Evolutionary conservation across 1,139 yeast species (phyloP).

Genomic region (Saccharomyces hybrid): DNA sequence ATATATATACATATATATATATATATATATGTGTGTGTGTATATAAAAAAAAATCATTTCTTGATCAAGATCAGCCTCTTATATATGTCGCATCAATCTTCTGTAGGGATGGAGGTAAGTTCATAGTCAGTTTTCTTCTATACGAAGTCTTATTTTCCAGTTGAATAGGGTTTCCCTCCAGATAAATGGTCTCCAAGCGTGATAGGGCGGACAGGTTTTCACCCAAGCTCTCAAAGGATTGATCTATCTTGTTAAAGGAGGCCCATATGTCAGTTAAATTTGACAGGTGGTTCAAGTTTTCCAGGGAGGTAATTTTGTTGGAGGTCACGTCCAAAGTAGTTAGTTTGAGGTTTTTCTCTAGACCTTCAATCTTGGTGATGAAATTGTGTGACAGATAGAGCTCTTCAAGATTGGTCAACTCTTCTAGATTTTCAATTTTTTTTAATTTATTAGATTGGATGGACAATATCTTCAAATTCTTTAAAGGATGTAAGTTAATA

Average conservation of each 20-base stretch:
- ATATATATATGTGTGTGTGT: constrained; percentile 1
- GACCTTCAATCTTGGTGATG: constrained; percentile 64
- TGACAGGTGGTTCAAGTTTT: constrained; percentile 56
- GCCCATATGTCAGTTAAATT: constrained; percentile 91
- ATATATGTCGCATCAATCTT: constrained; percentile 91
- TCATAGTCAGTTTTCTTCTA: constrained; percentile 69
- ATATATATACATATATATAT: not conserved
- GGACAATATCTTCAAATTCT: constrained; percentile 66
- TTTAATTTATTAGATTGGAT: constrained; percentile 82
- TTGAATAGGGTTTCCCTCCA: constrained; percentile 94
- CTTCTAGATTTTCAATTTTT: constrained; percentile 75
- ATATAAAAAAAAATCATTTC: not conserved
- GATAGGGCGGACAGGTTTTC: constrained; percentile 56
- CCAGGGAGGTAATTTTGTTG: constrained; percentile 56
- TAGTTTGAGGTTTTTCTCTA: constrained; percentile 62
- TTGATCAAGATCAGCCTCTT: constrained; percentile 19
- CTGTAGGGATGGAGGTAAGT: constrained; percentile 55
- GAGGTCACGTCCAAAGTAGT: constrained; percentile 76
- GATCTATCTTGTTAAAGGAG: constrained; percentile 61
- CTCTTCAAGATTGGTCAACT: constrained; percentile 67
- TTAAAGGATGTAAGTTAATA: constrained; percentile 54
- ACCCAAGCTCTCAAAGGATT: constrained; percentile 60
- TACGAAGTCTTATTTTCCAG: constrained; percentile 66
- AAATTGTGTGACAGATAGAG: constrained; percentile 85
- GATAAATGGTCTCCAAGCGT: constrained; percentile 77